Evolutionary conservation across 768 basidiomycete species (phyloP).

Genomic region (Lactarius psammicola): DNA sequence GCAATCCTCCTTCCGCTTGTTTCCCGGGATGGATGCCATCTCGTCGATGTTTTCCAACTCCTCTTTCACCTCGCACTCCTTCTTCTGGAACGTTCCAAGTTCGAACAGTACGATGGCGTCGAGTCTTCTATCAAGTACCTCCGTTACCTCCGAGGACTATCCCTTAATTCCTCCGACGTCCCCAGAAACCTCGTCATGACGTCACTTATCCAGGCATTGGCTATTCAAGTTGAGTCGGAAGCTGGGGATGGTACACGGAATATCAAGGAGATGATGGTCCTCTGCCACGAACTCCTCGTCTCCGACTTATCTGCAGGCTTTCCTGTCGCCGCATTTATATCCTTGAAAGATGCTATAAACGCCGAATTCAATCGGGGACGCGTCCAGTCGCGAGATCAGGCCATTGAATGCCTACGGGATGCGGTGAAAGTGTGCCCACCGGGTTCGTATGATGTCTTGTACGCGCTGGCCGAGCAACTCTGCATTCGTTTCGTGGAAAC

Average conservation of each 20-base stretch:
- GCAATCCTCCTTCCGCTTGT: background rate
- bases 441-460: background rate
- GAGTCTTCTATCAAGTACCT: background rate
- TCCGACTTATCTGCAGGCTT: background rate
- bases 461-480: background rate
- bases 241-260: background rate
- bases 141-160: background rate
- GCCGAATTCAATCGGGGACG: background rate
- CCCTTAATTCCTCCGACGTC: too few species aligned
- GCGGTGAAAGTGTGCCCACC: background rate
- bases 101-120: background rate
- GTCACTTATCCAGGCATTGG: background rate
- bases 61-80: background rate
- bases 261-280: background rate
- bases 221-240: background rate
- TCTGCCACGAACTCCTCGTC: conserved; percentile 1
- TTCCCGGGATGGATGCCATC: background rate
- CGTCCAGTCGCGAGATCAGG: background rate
- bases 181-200: background rate
- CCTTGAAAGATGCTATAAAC: background rate
- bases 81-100: background rate
- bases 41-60: background rate
- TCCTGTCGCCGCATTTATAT: background rate
- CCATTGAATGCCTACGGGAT: background rate
- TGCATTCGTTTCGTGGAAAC: background rate